Conservation (phyloP, 1,284 basidiomycete genomes). For the Ganoderma leucocontextum region DNA sequence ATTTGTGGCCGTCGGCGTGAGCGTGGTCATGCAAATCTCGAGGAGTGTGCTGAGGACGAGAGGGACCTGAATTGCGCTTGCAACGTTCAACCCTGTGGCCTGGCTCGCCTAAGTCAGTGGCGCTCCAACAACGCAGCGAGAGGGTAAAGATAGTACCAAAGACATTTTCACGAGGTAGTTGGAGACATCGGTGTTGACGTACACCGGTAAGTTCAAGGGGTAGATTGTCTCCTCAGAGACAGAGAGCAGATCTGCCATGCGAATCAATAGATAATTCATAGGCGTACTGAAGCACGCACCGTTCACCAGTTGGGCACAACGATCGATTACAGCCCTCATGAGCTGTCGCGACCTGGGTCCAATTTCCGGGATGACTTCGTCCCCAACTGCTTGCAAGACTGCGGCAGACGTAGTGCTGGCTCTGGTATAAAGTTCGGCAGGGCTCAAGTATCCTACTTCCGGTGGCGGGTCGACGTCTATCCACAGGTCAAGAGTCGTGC, state of each 20-base stretch:
- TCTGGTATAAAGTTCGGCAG: conserved; percentile 48
- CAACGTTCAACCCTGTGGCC: conserved; percentile 9
- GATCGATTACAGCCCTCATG: conserved; percentile 53
- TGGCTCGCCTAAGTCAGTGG: background rate
- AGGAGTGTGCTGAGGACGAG: conserved; percentile 55
- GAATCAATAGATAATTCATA: background rate
- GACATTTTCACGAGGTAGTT: conserved; percentile 7
- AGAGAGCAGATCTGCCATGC: background rate
- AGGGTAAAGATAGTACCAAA: conserved; percentile 16
- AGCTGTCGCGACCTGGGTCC: conserved; percentile 47
- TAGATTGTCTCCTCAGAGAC: conserved; percentile 8
- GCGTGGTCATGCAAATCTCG: conserved; percentile 51
- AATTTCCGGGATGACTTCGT: conserved; percentile 39
- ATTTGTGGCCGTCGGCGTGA: conserved; percentile 51
- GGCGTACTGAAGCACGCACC: conserved; percentile 17
- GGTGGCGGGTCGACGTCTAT: conserved; percentile 49
- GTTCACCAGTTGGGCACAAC: conserved; percentile 40
- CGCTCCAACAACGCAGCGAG: background rate
- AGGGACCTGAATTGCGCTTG: conserved; percentile 46
- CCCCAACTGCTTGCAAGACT: conserved; percentile 51
- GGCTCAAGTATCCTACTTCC: conserved; percentile 48
- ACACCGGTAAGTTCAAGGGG: conserved; percentile 14
- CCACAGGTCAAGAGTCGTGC: conserved; percentile 65
- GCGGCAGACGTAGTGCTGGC: conserved; percentile 45
- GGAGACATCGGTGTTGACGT: background rate